phyloP scores from a whole-genome alignment of 1,284 basidiomycete species.

The Pyrrhoderma lamaoense region DNA sequence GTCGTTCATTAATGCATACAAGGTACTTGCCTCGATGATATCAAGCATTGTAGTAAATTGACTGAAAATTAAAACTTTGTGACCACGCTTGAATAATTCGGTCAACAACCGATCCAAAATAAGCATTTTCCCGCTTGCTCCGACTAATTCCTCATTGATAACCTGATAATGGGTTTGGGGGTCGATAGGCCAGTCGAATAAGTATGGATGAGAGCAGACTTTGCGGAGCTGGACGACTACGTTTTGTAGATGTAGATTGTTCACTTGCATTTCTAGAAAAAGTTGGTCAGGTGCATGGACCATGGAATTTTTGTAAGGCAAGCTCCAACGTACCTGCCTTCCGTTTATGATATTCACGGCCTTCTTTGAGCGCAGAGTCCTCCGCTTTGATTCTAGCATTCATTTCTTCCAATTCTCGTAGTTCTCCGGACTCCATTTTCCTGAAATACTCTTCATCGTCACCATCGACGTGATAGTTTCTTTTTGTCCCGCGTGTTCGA shows the following conservation, averaged over 20 bases:
- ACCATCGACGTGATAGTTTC: conserved; percentile 45
- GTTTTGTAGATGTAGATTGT: conserved; percentile 90
- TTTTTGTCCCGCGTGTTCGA: conserved; percentile 31
- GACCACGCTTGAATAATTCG: conserved; percentile 74
- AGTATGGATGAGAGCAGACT: conserved; percentile 90
- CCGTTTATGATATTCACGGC: conserved; percentile 46
- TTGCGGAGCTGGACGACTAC: conserved; percentile 92
- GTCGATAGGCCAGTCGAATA: conserved; percentile 86
- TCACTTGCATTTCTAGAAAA: conserved; percentile 66
- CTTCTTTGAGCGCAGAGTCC: conserved; percentile 13
- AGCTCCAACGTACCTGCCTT: conserved; percentile 47
- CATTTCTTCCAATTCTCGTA: conserved; percentile 1
- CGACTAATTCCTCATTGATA: conserved; percentile 72
- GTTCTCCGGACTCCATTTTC: conserved; percentile 44
- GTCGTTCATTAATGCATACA: not conserved
- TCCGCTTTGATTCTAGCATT: conserved; percentile 4
- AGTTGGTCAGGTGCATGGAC: not conserved
- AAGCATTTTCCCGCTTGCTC: conserved; percentile 95
- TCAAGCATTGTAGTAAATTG: conserved; percentile 97
- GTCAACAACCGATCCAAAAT: conserved; percentile 83
- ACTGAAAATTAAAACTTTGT: conserved; percentile 91
- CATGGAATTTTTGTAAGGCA: not conserved
- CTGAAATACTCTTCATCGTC: conserved; percentile 62
- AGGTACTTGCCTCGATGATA: conserved; percentile 69
- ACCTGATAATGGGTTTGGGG: conserved; percentile 50